Percentiles rank a stretch among this genome's conserved stretches.
phyloP scores from a whole-genome alignment of 2,329 filamentous ascomycete genomes.

The Zymoseptoria brevis region DNA sequence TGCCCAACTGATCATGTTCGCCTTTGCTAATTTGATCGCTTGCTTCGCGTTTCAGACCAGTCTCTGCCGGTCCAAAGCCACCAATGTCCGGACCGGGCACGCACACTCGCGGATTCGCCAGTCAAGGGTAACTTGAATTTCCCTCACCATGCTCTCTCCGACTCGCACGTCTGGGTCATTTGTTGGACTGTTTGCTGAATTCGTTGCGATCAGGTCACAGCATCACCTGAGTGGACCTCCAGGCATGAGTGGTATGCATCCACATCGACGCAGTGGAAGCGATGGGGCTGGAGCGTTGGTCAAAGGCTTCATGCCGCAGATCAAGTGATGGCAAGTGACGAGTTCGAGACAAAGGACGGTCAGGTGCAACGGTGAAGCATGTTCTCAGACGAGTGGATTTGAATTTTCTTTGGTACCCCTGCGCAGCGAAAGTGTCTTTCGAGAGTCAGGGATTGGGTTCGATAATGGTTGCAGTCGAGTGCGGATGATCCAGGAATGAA shows the following conservation, averaged over 20 bases:
- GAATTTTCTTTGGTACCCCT: neutral
- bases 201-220: neutral
- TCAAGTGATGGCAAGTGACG: neutral
- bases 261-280: neutral
- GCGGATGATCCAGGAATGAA: neutral
- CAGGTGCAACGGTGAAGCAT: neutral
- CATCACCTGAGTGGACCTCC: neutral
- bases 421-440: neutral
- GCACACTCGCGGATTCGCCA: slow-evolving; percentile 9
- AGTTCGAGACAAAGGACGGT: neutral
- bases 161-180: neutral
- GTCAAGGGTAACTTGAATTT: slow-evolving; percentile 3
- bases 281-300: neutral
- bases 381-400: neutral
- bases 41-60: neutral
- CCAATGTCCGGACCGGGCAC: neutral
- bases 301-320: neutral
- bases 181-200: neutral
- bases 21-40: neutral
- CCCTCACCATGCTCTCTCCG: neutral
- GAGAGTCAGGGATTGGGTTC: neutral
- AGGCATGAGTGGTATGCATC: neutral
- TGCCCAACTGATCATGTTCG: slow-evolving; percentile 2
- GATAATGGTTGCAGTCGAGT: neutral
- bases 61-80: neutral